Percentiles rank a stretch among this genome's conserved stretches.
phyloP scores from a whole-genome alignment of 129 eudicot species.

The Deinandra increscens region DNA sequence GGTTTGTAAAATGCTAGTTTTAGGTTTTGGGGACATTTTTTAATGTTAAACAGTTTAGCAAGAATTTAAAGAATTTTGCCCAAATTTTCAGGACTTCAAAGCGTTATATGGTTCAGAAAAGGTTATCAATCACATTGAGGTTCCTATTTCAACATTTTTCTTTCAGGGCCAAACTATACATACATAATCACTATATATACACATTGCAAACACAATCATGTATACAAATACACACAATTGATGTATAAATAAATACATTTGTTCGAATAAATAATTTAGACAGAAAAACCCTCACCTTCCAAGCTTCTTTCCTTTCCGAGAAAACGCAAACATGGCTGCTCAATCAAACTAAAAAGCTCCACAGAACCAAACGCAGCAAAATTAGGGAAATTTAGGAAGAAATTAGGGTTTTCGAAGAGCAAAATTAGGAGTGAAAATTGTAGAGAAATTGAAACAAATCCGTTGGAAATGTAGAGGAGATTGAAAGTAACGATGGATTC shows the following conservation, averaged over 20 bases:
- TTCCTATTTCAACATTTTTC: background rate
- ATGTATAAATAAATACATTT: conserved; percentile 1
- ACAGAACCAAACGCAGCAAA: background rate
- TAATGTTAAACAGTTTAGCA: too few species aligned
- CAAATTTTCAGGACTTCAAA: too few species aligned
- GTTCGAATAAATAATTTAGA: background rate
- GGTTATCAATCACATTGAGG: too few species aligned
- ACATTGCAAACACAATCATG: background rate
- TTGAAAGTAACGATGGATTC: conserved; percentile 5
- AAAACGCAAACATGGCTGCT: conserved; percentile 78
- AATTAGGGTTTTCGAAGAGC: conserved; percentile 23
- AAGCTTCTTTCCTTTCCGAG: conserved; percentile 76
- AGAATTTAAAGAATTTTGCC: too few species aligned
- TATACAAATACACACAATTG: conserved; percentile 9
- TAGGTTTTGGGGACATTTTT: too few species aligned
- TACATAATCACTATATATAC: background rate
- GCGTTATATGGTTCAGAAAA: too few species aligned
- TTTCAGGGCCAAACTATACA: background rate
- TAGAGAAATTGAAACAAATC: conserved; percentile 8
- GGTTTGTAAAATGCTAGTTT: too few species aligned
- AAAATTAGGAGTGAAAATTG: background rate
- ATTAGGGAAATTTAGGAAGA: conserved; percentile 9
- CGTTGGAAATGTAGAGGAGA: background rate
- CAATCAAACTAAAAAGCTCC: background rate
- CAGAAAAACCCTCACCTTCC: conserved; percentile 58